phyloP scores from a whole-genome alignment of 306 rosid species.

The Acacia melanoxylon region DNA sequence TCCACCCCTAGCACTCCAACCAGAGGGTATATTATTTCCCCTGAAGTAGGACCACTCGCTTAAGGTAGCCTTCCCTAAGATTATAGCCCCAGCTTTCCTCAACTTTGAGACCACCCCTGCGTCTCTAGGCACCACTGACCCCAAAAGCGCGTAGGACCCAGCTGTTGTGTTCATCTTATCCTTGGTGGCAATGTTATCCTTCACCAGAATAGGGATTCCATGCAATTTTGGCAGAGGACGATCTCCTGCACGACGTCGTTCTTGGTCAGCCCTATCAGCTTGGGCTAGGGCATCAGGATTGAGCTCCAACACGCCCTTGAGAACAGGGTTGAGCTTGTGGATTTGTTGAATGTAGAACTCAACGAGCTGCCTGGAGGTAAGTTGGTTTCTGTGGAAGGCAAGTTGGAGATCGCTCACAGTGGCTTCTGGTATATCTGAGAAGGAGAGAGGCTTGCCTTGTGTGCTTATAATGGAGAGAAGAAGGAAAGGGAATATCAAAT shows the following conservation, averaged over 20 bases:
- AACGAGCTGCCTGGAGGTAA: constrained; percentile 63
- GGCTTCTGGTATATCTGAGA: constrained; percentile 50
- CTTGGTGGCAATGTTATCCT: constrained; percentile 69
- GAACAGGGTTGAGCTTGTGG: constrained; percentile 38
- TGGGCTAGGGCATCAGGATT: constrained; percentile 60
- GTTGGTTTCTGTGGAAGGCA: constrained; percentile 47
- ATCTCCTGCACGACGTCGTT: constrained; percentile 23
- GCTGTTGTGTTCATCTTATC: constrained; percentile 69
- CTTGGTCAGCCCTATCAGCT: constrained; percentile 53
- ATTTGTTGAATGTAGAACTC: constrained; percentile 55
- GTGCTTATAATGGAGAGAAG: background rate
- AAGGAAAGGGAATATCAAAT: background rate
- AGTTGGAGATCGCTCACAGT: constrained; percentile 51
- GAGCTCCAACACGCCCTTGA: constrained; percentile 52
- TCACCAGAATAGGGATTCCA: constrained; percentile 67
- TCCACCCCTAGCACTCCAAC: constrained; percentile 64
- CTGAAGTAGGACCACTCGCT: constrained; percentile 61
- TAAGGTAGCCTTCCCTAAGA: constrained; percentile 64
- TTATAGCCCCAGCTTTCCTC: constrained; percentile 70
- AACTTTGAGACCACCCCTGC: constrained; percentile 60
- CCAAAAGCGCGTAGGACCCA: constrained; percentile 63
- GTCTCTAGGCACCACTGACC: constrained; percentile 65
- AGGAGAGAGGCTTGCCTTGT: background rate
- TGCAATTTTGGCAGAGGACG: constrained; percentile 38
- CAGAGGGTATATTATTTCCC: constrained; percentile 24